These are phyloP conservation scores for Circinella minor DNA, from an alignment of 371 early-diverging fungal genomes.

Conservation along the genomic window DNA sequence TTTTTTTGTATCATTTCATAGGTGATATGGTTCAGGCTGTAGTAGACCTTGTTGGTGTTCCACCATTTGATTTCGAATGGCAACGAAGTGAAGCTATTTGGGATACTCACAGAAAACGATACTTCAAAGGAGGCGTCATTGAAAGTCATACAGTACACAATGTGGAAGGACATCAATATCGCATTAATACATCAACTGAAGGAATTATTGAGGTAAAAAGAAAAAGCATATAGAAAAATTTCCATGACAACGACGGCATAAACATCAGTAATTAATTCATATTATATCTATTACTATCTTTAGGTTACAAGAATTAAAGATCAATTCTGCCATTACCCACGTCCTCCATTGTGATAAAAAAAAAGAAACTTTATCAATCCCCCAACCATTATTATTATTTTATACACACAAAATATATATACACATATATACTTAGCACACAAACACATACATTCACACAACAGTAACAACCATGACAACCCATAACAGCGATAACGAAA, in stretches of 20 bases:
- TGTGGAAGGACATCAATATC: conserved; percentile 43
- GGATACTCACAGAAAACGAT: conserved; percentile 40
- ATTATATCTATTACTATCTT: not conserved
- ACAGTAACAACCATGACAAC: too few species aligned
- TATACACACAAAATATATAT: not conserved
- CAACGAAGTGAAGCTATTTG: conserved; percentile 50
- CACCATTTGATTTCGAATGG: conserved; percentile 63
- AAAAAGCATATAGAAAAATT: too few species aligned
- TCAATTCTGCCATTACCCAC: conserved; percentile 50
- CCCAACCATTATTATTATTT: not conserved
- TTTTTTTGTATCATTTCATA: conserved; percentile 1
- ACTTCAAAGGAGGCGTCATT: conserved; percentile 47
- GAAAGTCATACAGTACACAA: conserved; percentile 52
- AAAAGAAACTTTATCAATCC: not conserved
- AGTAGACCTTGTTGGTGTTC: conserved; percentile 52
- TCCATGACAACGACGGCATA: too few species aligned
- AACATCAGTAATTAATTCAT: not conserved
- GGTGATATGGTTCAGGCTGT: conserved; percentile 57
- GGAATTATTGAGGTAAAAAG: conserved; percentile 53
- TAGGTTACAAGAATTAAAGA: conserved; percentile 52
- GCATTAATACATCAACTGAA: conserved; percentile 51
- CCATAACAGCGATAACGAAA: too few species aligned
- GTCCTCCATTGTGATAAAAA: conserved; percentile 14
- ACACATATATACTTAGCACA: not conserved
- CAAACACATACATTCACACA: too few species aligned